Conservation (phyloP, 768 basidiomycete species). For the Phanerochaete carnosa region DNA sequence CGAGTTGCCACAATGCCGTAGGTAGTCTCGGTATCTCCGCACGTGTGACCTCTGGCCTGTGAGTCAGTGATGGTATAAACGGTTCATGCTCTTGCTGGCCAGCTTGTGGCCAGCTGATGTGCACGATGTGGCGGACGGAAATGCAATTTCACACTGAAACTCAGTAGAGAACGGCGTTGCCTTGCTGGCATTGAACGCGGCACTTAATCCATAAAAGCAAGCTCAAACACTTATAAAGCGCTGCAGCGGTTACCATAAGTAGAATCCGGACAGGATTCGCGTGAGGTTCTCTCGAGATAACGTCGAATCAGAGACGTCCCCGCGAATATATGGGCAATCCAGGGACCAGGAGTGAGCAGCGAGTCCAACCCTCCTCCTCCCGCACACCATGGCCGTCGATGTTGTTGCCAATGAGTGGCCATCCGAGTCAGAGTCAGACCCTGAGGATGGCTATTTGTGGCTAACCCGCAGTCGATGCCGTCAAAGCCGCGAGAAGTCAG, state of each 20-base stretch:
- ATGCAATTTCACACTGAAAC: too few relatives aligned
- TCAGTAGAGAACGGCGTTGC: background rate
- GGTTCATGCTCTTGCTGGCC: background rate
- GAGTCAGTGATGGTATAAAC: background rate
- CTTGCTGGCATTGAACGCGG: background rate
- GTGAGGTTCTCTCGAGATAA: conserved; percentile 4
- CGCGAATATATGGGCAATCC: background rate
- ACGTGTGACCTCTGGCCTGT: background rate
- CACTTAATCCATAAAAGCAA: background rate
- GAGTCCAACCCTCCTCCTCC: background rate
- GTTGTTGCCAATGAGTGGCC: conserved; percentile 7
- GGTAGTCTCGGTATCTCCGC: background rate
- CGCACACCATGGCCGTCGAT: conserved; percentile 6
- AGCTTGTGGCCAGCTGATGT: too few relatives aligned
- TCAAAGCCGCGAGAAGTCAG: conserved; percentile 14
- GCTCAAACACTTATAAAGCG: background rate
- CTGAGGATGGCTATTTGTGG: conserved; percentile 24
- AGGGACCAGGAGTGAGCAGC: background rate
- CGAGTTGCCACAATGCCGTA: conserved; percentile 1
- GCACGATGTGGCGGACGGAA: too few relatives aligned
- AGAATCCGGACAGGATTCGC: background rate
- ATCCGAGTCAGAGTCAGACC: conserved; percentile 20
- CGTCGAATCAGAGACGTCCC: background rate
- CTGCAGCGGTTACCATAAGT: background rate
- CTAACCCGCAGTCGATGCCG: conserved; percentile 16